phyloP scores from a whole-genome alignment of 345 rosid species.

The Gossypium stocksii region DNA sequence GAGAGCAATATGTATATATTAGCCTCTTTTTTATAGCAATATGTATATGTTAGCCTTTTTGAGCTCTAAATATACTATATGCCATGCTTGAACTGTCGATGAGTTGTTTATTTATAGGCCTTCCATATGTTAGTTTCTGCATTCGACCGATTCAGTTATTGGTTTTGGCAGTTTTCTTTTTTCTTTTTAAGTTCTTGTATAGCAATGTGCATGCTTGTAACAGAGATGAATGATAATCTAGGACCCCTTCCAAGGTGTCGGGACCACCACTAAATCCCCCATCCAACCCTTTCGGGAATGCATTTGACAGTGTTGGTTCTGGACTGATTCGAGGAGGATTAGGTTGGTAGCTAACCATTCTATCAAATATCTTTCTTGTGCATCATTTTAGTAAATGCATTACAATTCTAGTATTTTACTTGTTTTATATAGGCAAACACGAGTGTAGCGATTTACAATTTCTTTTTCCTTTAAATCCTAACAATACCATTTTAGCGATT shows the following conservation, averaged over 20 bases:
- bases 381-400: neutral
- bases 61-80: neutral
- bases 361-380: neutral
- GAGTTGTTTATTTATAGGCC: neutral
- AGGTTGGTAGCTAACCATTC: conserved; percentile 21
- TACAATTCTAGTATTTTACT: neutral
- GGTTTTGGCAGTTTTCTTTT: neutral
- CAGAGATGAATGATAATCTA: conserved; percentile 36
- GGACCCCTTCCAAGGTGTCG: conserved; percentile 33
- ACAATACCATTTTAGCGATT: neutral
- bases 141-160: neutral
- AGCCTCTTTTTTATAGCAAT: too few relatives aligned
- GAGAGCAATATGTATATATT: too few relatives aligned
- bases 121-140: neutral
- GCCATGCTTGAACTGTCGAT: neutral
- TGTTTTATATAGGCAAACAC: neutral
- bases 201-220: neutral
- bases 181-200: too few relatives aligned
- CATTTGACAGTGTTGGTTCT: conserved; percentile 44
- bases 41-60: neutral
- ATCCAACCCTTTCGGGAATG: conserved; percentile 44
- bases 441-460: neutral
- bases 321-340: conserved; percentile 47
- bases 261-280: conserved; percentile 31
- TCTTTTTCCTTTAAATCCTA: neutral